Evolutionary conservation across 1,284 basidiomycete genomes (phyloP), one percentile per base, ranked within the genome.

Genomic region (Fomitopsis palustris): DNA sequence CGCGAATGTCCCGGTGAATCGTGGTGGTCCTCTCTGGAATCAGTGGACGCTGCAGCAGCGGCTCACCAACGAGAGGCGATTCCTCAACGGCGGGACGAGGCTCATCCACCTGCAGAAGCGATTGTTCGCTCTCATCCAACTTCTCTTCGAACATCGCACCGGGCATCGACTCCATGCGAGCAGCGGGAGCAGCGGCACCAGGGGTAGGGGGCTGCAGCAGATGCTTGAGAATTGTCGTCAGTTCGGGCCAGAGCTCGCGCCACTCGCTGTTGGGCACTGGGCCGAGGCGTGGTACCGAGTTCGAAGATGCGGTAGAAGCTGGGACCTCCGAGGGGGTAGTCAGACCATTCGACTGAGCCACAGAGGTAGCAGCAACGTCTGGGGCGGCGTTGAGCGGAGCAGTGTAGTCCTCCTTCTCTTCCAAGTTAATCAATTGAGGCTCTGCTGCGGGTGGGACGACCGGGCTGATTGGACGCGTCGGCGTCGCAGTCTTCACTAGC

Each of bases 231-330:
- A 70, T 62, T 10, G 65, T 63, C 6, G 69, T 69, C 39, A 74
- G 31, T 52, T 72, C 72, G 1, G 72, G 72, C 70, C 69, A 72
- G 9, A 74, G 60, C 29, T 72, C 68, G 29, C 58, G 63, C 67
- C 68, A 73, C 43, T 72, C 66, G 27, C 64, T 62, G 59, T 65
- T 64, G 23, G 54, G 49, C 17, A 72, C 65, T 23, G 66, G 66
- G 2, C 61, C 67, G 9, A 73, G 63, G 41, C 64, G 65, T 1
- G 69, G 69, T 12, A 68, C 62, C 21, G 64, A 65, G 23, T 56
- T 64, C 17, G 60, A 54, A 1, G 63, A 62, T 2, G 55, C 38
- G 3, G 42, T 19, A 2, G 62, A 61, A 8, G 62, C 31, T 14
- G 63, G 63, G n/a, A 58, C 53, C 8, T 68, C 66, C 12, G 65